Conservation (phyloP, 2,329 filamentous ascomycete species). For the Capronia epimyces region DNA sequence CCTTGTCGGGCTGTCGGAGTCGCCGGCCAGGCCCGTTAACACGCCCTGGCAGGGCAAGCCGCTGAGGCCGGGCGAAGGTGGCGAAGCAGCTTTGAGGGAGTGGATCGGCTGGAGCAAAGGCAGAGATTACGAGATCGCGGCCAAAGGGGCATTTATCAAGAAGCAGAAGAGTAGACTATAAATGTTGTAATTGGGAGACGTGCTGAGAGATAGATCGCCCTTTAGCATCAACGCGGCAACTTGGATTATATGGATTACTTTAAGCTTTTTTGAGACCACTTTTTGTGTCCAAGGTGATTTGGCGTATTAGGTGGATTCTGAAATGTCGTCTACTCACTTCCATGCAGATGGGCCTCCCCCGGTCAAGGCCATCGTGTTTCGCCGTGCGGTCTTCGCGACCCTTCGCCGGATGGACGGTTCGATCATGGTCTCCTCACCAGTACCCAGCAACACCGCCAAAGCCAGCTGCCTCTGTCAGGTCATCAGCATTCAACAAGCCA, state of each 20-base stretch:
- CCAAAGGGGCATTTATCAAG: constrained; percentile 56
- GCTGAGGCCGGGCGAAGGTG: constrained; percentile 64
- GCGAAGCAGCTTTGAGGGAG: constrained; percentile 59
- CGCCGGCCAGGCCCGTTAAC: constrained; percentile 62
- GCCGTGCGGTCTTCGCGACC: too few relatives aligned
- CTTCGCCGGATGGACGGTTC: too few relatives aligned
- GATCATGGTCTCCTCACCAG: constrained; percentile 21
- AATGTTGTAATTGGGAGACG: neutral
- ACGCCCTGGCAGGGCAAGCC: constrained; percentile 59
- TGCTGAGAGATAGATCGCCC: too few relatives aligned
- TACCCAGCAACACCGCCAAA: constrained; percentile 21
- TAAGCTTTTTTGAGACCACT: too few relatives aligned
- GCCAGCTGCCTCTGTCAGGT: constrained; percentile 49
- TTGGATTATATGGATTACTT: too few relatives aligned
- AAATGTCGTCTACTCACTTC: too few relatives aligned
- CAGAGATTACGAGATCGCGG: constrained; percentile 59
- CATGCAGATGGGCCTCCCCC: too few relatives aligned
- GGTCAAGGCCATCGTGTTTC: too few relatives aligned
- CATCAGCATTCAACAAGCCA: constrained; percentile 60
- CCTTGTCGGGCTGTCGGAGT: constrained; percentile 53
- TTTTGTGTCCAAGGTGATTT: too few relatives aligned
- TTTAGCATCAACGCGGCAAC: neutral
- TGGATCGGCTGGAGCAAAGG: constrained; percentile 78
- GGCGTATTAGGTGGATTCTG: too few relatives aligned
- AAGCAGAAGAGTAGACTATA: constrained; percentile 34